phyloP scores from a whole-genome alignment of 2,329 filamentous ascomycete species.

The Zelopaecilomyces penicillatus region DNA sequence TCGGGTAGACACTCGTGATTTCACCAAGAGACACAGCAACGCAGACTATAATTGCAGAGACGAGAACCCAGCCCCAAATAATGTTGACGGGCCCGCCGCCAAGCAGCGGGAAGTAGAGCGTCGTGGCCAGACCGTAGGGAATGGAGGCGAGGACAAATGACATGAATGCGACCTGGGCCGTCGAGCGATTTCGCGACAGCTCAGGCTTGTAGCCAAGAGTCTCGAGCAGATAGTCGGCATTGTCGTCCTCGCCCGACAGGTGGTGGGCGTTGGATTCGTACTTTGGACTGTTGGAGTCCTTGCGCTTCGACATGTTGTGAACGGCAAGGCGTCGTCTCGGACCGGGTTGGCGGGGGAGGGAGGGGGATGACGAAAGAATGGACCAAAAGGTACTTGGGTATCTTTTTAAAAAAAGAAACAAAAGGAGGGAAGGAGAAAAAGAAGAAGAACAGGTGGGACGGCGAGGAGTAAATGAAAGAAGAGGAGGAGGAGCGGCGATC shows the following conservation, averaged over 20 bases:
- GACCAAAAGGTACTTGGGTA: too few species aligned
- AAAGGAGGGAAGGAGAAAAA: too few species aligned
- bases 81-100: slow-evolving; percentile 61
- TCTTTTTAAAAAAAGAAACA: too few species aligned
- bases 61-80: slow-evolving; percentile 64
- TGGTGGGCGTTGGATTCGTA: slow-evolving; percentile 15
- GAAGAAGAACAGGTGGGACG: too few species aligned
- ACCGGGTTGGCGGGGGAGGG: slow-evolving; percentile 9
- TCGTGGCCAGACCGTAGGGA: slow-evolving; percentile 65
- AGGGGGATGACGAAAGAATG: not conserved
- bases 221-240: slow-evolving; percentile 55
- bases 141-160: slow-evolving; percentile 69
- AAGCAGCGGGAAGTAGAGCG: slow-evolving; percentile 56
- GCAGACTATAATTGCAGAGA: slow-evolving; percentile 62
- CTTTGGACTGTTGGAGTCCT: slow-evolving; percentile 16
- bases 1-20: slow-evolving; percentile 68
- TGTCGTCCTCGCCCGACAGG: slow-evolving; percentile 23
- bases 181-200: slow-evolving; percentile 55
- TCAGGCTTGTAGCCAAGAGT: slow-evolving; percentile 60
- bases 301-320: slow-evolving; percentile 14
- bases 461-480: too few species aligned
- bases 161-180: slow-evolving; percentile 65
- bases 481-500: too few species aligned
- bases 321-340: slow-evolving; percentile 13
- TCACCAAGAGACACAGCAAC: slow-evolving; percentile 64